Evolutionary conservation across 805 yeast species (phyloP).

Genomic region (Spencermartinsiella europaea): DNA sequence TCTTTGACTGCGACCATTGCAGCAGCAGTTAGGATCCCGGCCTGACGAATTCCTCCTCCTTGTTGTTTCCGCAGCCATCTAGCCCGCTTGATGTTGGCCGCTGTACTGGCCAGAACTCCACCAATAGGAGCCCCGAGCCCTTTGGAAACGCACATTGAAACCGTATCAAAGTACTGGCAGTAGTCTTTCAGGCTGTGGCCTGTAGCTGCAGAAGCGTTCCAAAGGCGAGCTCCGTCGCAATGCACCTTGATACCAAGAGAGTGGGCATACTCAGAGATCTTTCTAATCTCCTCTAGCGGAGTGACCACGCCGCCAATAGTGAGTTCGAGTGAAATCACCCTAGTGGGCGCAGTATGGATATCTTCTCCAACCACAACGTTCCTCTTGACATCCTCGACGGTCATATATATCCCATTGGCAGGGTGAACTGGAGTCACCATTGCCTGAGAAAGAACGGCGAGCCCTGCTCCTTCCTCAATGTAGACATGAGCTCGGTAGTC

Average conservation of each 20-base stretch:
- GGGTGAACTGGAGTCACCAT: constrained; percentile 85
- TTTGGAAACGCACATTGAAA: constrained; percentile 83
- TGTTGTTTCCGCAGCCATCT: constrained; percentile 85
- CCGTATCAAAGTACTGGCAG: constrained; percentile 75
- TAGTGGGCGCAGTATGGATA: constrained; percentile 85
- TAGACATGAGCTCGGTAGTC: constrained; percentile 83
- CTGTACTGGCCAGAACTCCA: constrained; percentile 70
- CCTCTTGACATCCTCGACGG: constrained; percentile 71
- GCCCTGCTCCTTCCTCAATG: constrained; percentile 83
- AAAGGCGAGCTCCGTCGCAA: constrained; percentile 92
- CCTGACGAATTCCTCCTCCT: constrained; percentile 92
- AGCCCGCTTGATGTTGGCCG: constrained; percentile 56
- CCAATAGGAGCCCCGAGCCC: constrained; percentile 94
- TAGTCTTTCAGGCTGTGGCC: constrained; percentile 65
- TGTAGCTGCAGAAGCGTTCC: constrained; percentile 78
- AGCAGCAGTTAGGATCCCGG: constrained; percentile 77
- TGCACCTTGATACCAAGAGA: constrained; percentile 59
- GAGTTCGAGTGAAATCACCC: constrained; percentile 78
- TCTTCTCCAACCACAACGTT: constrained; percentile 70
- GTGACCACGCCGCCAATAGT: constrained; percentile 77
- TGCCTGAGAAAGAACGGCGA: constrained; percentile 84
- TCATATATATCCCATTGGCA: constrained; percentile 65
- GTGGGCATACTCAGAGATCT: constrained; percentile 66
- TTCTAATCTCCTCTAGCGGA: constrained; percentile 72
- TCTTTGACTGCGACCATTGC: constrained; percentile 71